Evolutionary conservation across 2,329 filamentous ascomycete genomes (phyloP), one percentile per base, ranked within the genome.

Genomic region (Claviceps digitariae): DNA sequence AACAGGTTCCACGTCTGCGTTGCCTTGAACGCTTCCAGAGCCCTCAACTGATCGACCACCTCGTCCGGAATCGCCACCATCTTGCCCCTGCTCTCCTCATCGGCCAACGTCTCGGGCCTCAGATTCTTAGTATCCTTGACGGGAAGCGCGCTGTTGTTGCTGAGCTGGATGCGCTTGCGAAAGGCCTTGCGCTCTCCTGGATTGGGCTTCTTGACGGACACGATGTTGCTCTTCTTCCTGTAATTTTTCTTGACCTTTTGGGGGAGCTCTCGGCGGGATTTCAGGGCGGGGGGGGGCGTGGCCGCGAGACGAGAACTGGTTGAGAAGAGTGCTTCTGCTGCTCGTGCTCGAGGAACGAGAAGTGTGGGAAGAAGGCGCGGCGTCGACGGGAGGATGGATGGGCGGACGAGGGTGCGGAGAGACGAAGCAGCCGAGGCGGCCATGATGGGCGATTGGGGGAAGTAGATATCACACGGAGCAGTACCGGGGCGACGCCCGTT

Each of bases 1-100:
- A 97, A 98, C 62, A 95, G 72, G 55, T 77, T 79, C 90, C 93
- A 98, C 58, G 80, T 83, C 75, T 97, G 93, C 25, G 82, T 87
- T 23, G 82, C 76, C 78, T 95, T 95, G 76, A 98, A 98, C 3
- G 88, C 90, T 65, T 95, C 87, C 52, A 86, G 76, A n/a, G 83
- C 79, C 62, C 90, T 79, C 72, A 98, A 74, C 66, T 84, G 81
- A 71, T 95, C 90, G 50, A 96, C 78, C 50, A 89, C 72, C 1
- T 72, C 69, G 44, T 82, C 80, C 8, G 86, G 82, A 29, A 97
- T 69, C 1, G 79, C 79, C 51, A 89, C 71, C 31, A 97, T 78
- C 56, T 77, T 77, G 38, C 86, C 88, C 10, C 77, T 71, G 50
- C 79, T 77, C 36, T 74, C 72, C 31, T 72, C 68, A 52, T 77